Evolutionary conservation across 352 stramenopile species (phyloP).

Genomic region (Globisporangium lucens): DNA sequence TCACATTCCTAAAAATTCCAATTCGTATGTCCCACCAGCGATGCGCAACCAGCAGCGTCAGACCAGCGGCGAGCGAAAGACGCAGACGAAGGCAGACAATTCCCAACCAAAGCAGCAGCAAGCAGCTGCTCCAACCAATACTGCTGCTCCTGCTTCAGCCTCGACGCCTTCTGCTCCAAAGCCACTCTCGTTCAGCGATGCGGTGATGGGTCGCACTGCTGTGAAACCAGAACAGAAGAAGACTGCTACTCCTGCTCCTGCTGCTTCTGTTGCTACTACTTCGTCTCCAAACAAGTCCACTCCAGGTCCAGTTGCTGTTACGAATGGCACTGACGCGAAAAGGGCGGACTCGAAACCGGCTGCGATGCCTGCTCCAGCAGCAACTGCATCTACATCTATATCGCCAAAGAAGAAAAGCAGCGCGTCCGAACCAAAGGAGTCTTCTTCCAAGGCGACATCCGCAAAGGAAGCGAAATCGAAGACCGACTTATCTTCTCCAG

Average conservation of each 20-base stretch:
- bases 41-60: slow-evolving; percentile 54
- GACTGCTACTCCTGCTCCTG: background rate
- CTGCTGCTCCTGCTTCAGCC: background rate
- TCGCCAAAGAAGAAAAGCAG: slow-evolving; percentile 9
- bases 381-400: background rate
- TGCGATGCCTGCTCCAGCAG: slow-evolving; percentile 4
- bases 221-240: slow-evolving; percentile 17
- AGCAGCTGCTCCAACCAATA: background rate
- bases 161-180: slow-evolving; percentile 26
- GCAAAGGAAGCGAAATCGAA: background rate
- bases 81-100: slow-evolving; percentile 13
- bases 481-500: slow-evolving; percentile 1
- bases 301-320: background rate
- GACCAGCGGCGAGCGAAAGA: slow-evolving; percentile 30
- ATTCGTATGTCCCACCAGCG: slow-evolving; percentile 68
- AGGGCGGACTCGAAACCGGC: slow-evolving; percentile 11
- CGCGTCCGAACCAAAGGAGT: background rate
- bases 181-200: slow-evolving; percentile 71
- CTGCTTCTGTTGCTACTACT: background rate
- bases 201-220: slow-evolving; percentile 45
- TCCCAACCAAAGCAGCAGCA: slow-evolving; percentile 12
- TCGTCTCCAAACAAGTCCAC: slow-evolving; percentile 4
- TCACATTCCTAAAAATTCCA: slow-evolving; percentile 21
- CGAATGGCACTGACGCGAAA: slow-evolving; percentile 9
- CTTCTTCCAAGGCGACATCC: slow-evolving; percentile 9